Conservation (phyloP, 352 stramenopile genomes). For the Globisporangium cystogenes region DNA sequence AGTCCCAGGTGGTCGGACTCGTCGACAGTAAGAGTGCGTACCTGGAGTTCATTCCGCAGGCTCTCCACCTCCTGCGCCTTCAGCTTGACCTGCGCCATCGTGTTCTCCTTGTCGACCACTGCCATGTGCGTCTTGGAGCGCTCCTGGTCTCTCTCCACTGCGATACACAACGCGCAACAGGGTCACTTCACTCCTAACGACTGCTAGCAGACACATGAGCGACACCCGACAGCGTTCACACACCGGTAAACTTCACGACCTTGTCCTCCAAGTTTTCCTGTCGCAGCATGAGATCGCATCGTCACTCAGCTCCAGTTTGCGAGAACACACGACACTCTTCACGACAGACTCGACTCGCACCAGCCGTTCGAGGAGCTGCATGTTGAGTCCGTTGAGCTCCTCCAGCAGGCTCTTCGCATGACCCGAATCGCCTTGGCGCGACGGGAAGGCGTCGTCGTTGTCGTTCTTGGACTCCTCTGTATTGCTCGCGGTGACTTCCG, state of each 20-base stretch:
- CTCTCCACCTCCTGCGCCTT: slow-evolving; percentile 47
- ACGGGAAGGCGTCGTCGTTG: slow-evolving; percentile 10
- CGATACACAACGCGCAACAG: background rate
- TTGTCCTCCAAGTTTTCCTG: slow-evolving; percentile 73
- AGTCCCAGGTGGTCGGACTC: background rate
- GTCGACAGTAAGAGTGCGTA: background rate
- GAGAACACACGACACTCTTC: background rate
- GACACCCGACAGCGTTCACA: background rate
- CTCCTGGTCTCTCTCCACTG: slow-evolving; percentile 73
- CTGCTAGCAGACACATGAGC: too few species aligned
- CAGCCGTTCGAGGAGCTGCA: slow-evolving; percentile 77
- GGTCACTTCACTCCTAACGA: background rate
- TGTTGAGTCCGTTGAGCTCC: slow-evolving; percentile 81
- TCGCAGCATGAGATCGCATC: background rate
- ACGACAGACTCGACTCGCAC: slow-evolving; percentile 18
- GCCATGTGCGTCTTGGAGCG: slow-evolving; percentile 57
- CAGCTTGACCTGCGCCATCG: slow-evolving; percentile 27
- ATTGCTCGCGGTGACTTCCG: background rate
- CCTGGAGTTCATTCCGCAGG: slow-evolving; percentile 47
- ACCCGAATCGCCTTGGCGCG: slow-evolving; percentile 16
- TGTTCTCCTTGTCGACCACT: slow-evolving; percentile 64
- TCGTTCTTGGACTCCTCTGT: slow-evolving; percentile 12
- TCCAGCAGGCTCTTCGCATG: slow-evolving; percentile 74
- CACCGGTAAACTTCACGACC: slow-evolving; percentile 58
- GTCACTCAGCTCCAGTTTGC: background rate